Evolutionary conservation across 148 eudicot species (phyloP), one percentile per base, ranked within the genome.

Genomic region (Rhododendron ferrugineum): DNA sequence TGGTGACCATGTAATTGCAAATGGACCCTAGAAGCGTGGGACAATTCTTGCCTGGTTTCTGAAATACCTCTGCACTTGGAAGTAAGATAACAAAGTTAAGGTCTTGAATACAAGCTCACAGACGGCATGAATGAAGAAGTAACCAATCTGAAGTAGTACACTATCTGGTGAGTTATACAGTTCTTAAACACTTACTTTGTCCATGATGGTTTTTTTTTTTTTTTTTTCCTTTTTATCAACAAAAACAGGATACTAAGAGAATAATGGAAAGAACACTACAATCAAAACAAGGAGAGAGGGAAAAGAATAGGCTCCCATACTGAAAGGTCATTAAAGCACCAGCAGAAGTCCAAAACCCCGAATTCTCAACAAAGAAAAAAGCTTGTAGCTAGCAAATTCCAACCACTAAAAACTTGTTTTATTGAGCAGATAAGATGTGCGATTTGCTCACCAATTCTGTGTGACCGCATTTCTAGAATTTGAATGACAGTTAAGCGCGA

Each of bases 1-100:
- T 81, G 83, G 83, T 9, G 22, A 54, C 30, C 47, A 3, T 32
- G 30, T 56, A 56, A 20, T 30, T 81, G 83, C 83, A 81, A 81
- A 32, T 1, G 2, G 83, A 81, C 68, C 30, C 18, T 14, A 7
- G 70, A 28, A 52, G 46, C 70, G 9, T 16, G 62, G 22, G 58
- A 46, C 32, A 49, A 3, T 79, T 50, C 60, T 28, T 79, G 60
- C 4, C 40, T 79, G 30, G 37, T 50, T 13, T 49, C 40, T 47
- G 40, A 30, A 79, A 50, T 47, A 28, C 82, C 40, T 49, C 82
- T 79, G 40, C 62, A 79, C 40, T 50, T 26, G 37, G 62, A 50
- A 79, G 20, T 13, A 46, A 78, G 81, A 78, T 11, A 30, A 47
- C 34, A 11, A 40, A 42, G 26, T 4, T 47, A 2, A 78, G 15